Evolutionary conservation across 2,329 filamentous ascomycete species (phyloP).

Genomic region (Pyrenochaeta sp.): DNA sequence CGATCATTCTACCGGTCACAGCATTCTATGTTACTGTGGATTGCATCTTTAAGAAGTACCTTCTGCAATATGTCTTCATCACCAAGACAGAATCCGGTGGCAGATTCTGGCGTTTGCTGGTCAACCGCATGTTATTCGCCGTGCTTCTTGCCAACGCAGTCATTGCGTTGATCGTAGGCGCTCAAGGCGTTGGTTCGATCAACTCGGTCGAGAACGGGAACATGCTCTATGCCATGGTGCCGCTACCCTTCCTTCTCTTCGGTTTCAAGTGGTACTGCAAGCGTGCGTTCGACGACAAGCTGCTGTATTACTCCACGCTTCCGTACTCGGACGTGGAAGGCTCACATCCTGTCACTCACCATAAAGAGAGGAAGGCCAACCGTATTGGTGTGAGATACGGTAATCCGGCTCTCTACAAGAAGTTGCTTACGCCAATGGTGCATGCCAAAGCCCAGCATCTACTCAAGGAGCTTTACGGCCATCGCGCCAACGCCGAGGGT

Average conservation of each 20-base stretch:
- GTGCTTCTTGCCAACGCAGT: constrained; percentile 79
- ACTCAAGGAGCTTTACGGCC: constrained; percentile 81
- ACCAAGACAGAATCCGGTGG: constrained; percentile 97
- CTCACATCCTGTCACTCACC: constrained; percentile 48
- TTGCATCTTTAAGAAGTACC: constrained; percentile 90
- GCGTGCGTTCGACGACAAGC: constrained; percentile 75
- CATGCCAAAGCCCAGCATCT: constrained; percentile 87
- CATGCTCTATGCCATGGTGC: constrained; percentile 74
- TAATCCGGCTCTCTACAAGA: constrained; percentile 85
- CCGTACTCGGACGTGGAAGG: constrained; percentile 59
- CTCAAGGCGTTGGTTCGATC: constrained; percentile 63
- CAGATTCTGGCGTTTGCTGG: constrained; percentile 86
- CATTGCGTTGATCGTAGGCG: constrained; percentile 78
- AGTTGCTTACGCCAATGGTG: constrained; percentile 74
- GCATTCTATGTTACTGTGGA: constrained; percentile 90
- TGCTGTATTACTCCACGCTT: constrained; percentile 77
- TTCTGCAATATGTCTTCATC: constrained; percentile 83
- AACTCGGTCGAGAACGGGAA: constrained; percentile 35
- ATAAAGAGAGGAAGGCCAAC: constrained; percentile 56
- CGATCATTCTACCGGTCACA: constrained; percentile 83
- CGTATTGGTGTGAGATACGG: constrained; percentile 80
- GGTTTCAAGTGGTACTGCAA: constrained; percentile 87
- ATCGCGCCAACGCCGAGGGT: constrained; percentile 69
- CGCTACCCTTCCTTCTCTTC: constrained; percentile 78
- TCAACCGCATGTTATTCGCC: constrained; percentile 89